Evolutionary conservation across 768 basidiomycete genomes (phyloP), one percentile per base, ranked within the genome.

Genomic region (Boletus pseudo-olivaceus): DNA sequence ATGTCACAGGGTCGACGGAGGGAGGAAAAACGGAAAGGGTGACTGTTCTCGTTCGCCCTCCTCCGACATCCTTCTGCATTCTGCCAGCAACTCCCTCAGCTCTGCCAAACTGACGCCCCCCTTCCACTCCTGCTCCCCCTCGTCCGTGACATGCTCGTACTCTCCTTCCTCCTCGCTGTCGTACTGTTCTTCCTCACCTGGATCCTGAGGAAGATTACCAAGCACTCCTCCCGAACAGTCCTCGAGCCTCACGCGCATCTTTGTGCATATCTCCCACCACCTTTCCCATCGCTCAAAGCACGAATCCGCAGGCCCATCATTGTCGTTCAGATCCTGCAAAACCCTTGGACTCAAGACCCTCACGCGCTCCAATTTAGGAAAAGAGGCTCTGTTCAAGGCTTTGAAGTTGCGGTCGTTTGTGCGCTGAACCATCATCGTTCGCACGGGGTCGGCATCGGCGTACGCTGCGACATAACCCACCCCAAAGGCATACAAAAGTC

Each of bases 211-310:
- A 27, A 73, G 64, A 48, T 61, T 62, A 0, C 89, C 89, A 35
- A 91, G 69, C 48, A 75, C 59, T 12, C 73, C 80, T 0, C 87
- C 88, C 0, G 89, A 90, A 62, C 88, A 90, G 66, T 91, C 89
- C 69, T 91, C 88, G 47, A 91, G 64, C 40, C 84, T 68, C 5
- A 90, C 71, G 1, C 80, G 77, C 65, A 78, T 73, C 19, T 60
- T 56, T 0, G 71, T 57, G 57, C 81, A 85, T 59, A 70, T 73
- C 14, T 74, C 75, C 80, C 82, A 87, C 89, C 89, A 90, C 44
- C 76, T 72, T 59, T 83, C 82, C 83, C 87, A 90, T 30, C 88
- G 72, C 54, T 78, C 74, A 50, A 65, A 73, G 51, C 73, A 73
- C 7, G 39, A 33, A 14, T 68, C 73, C 55, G 66, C 55, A 64